Evolutionary conservation across 345 rosid genomes (phyloP), one percentile per base, ranked within the genome.

Genomic region (Balakata baccata): DNA sequence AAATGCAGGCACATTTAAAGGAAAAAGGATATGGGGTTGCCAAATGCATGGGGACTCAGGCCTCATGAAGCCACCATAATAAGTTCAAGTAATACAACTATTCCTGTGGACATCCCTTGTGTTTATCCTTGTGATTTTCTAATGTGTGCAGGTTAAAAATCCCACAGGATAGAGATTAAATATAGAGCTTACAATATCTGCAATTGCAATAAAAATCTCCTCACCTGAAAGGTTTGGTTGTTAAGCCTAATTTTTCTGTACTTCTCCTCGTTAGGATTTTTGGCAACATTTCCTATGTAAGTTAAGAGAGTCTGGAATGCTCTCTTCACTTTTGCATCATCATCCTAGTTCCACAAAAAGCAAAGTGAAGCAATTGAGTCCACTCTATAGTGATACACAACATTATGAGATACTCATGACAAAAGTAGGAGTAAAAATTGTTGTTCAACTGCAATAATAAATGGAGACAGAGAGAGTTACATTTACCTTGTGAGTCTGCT

Each of bases 221-320:
- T 29, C 86, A 95, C 99, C 99, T 91, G 97, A 73, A 95, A 92
- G 18, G 92, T 84, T 79, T 87, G 90, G 80, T 95, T 95, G 74
- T 76, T 88, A 68, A 91, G 88, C 84, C 98, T 88, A 73, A 95
- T 95, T 85, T 95, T 95, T 72, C 96, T 84, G 83, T 86, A 95
- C 86, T 92, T 95, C 84, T 95, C 98, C 78, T 95, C 99, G 43
- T 76, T 85, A 54, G 97, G 98, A 79, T 82, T 95, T 86, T 85
- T 92, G 63, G 88, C 96, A 29, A 91, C 97, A 75, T 95, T 95
- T 66, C 96, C 99, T 43, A 91, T 67, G 81, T 92, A 95, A 34
- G 97, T 89, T 70, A 92, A 85, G 72, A 95, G 96, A n/a, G 99
- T 95, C 81, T 92, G 94, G 77, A 95, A 92, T 53, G 98, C 98